Conservation (phyloP, 78 protist species). For the Mastigamoeba balamuthi region DNA sequence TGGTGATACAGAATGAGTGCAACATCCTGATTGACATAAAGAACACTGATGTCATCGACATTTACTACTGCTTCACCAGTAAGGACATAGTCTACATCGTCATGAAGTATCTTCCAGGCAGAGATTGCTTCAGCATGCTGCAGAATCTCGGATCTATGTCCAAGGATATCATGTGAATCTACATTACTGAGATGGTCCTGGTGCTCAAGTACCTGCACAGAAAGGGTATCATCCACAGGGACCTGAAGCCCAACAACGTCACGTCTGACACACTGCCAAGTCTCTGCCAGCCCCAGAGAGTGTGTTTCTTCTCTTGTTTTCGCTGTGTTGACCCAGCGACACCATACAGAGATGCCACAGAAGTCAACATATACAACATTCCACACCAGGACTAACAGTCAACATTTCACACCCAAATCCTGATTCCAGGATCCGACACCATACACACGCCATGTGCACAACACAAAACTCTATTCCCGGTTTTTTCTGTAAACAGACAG, state of each 20-base stretch:
- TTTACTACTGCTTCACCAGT: conserved; percentile 56
- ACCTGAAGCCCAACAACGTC: conserved; percentile 48
- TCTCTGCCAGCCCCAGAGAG: too few species aligned
- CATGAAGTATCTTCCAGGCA: conserved; percentile 70
- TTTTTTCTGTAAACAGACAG: too few species aligned
- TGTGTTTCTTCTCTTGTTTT: too few species aligned
- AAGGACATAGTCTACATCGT: conserved; percentile 50
- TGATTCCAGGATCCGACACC: too few species aligned
- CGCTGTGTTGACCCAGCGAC: too few species aligned
- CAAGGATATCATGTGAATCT: not conserved
- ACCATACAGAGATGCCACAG: too few species aligned
- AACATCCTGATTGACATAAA: conserved; percentile 22
- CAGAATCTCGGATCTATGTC: conserved; percentile 22
- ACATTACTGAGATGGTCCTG: conserved; percentile 45
- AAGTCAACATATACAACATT: too few species aligned
- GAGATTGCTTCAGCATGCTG: conserved; percentile 49
- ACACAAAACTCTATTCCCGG: too few species aligned
- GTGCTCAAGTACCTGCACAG: conserved; percentile 44
- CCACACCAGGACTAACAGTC: too few species aligned
- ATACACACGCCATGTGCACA: too few species aligned
- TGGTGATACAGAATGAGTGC: conserved; percentile 38
- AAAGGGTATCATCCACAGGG: conserved; percentile 48
- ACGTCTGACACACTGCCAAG: conserved; percentile 22
- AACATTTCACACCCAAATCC: too few species aligned
- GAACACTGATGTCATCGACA: conserved; percentile 36